Conservation (phyloP, 163 green algal genomes). For the Chlamydomonas reinhardtii region DNA sequence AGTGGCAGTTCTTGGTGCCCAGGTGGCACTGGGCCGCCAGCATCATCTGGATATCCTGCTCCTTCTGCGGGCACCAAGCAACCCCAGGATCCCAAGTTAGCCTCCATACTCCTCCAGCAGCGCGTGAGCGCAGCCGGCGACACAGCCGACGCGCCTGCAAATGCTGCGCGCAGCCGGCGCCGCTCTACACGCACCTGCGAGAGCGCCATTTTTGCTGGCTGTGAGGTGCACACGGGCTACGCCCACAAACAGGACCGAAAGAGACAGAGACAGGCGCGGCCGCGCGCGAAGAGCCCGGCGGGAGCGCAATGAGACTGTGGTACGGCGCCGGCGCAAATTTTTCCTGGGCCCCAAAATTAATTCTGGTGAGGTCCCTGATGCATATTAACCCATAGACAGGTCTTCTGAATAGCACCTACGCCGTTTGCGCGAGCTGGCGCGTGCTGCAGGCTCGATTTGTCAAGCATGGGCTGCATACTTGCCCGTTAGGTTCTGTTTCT, state of each 20-base stretch:
- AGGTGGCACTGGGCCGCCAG: constrained; percentile 89
- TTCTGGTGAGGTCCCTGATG: too few relatives aligned
- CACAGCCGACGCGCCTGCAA: too few relatives aligned
- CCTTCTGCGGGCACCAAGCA: constrained; percentile 42
- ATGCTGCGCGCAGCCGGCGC: too few relatives aligned
- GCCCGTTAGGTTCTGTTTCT: too few relatives aligned
- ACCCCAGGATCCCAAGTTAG: not conserved
- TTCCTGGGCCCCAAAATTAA: too few relatives aligned
- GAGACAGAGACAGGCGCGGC: not conserved
- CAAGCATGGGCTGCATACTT: too few relatives aligned
- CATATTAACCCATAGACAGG: too few relatives aligned
- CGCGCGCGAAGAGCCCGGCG: not conserved
- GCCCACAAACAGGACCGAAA: constrained; percentile 45
- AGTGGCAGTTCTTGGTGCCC: constrained; percentile 67
- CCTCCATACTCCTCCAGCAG: not conserved
- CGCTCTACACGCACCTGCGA: constrained; percentile 24
- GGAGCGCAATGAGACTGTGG: too few relatives aligned
- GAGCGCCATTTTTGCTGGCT: constrained; percentile 50
- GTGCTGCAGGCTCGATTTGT: too few relatives aligned
- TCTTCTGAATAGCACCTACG: too few relatives aligned
- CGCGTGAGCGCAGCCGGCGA: not conserved
- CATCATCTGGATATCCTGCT: constrained; percentile 96
- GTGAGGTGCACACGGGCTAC: constrained; percentile 42
- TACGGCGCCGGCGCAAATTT: too few relatives aligned
- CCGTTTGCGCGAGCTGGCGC: too few relatives aligned